These are phyloP conservation scores for Emergomyces orientalis DNA, from an alignment of 2,329 filamentous ascomycete genomes.

Conservation along the genomic window DNA sequence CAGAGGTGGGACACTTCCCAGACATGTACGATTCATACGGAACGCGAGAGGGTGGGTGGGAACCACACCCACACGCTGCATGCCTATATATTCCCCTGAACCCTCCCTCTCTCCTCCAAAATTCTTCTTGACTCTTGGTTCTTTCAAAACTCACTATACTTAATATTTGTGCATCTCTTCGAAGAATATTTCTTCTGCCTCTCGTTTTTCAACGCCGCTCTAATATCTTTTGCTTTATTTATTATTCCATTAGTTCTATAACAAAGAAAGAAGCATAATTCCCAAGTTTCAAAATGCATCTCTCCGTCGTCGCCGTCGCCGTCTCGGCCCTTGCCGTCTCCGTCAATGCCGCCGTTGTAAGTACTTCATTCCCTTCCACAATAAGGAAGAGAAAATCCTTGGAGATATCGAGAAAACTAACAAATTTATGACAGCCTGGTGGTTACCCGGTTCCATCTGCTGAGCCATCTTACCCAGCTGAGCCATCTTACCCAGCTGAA, in stretches of 20 bases:
- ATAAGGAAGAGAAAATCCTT: not conserved
- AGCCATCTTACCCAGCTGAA: not conserved
- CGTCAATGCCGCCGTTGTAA: not conserved
- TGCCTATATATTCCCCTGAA: conserved; percentile 1
- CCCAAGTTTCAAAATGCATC: conserved; percentile 13
- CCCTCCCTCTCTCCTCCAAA: not conserved
- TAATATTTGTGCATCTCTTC: not conserved
- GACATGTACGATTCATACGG: not conserved
- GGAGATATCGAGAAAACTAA: not conserved
- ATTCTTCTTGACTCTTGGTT: not conserved
- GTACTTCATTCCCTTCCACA: not conserved
- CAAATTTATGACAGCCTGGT: not conserved
- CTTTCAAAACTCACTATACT: not conserved
- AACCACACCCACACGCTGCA: not conserved
- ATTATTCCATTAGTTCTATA: not conserved
- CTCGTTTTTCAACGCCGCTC: conserved; percentile 2
- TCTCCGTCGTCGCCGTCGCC: conserved; percentile 16
- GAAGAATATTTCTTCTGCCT: conserved; percentile 5
- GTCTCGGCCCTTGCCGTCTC: conserved; percentile 13
- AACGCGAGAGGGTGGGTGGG: not conserved
- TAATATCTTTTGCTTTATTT: not conserved
- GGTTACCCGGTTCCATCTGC: not conserved
- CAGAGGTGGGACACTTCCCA: too few relatives aligned
- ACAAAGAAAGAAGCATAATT: not conserved
- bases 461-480: not conserved